Evolutionary conservation across 2,329 filamentous ascomycete genomes (phyloP), one percentile per base, ranked within the genome.

Genomic region (Venturia oleaginea): DNA sequence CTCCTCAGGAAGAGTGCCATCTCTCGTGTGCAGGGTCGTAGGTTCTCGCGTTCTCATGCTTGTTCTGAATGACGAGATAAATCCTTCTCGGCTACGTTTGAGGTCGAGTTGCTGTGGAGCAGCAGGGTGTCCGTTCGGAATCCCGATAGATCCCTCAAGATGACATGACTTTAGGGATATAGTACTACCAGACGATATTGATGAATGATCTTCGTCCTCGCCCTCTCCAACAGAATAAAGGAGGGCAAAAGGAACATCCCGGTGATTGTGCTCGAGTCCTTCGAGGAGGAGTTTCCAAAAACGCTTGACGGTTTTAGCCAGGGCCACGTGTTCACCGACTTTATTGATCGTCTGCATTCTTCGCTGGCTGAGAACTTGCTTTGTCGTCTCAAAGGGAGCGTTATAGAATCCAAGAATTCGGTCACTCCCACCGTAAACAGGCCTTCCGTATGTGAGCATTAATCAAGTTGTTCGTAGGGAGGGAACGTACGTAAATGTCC

Each of bases 271-370:
- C 22, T 63, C 59, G 24, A 65, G 64, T 8, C 42, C 43, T 32
- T 65, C 42, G 19, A 65, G n/a, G 4, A 61, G 22, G n/a, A 40
- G 78, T 62, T 74, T 73, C 79, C 81, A 84, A 46, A 83, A 77
- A 2, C 76, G 73, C 68, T 68, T 75, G 48, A 68, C 69, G 37
- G 68, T 71, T 22, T 66, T 71, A 4, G 70, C 69, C 6, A 69
- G 68, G 1, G 69, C 66, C 11, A 72, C 69, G 13, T 66, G 69
- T 48, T 77, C 76, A 1, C 72, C 73, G 4, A 79, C 66, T 11
- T 74, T 70, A n/a, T 75, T 71, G 7, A 79, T 68, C 34, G 75
- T 77, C 38, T 74, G 69, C 68, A 76, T 75, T 64, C 73, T 71
- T 30, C 75, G 67, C 17, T 69, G 71, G 19, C 69, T 70, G 30